Evolutionary conservation across 2,329 filamentous ascomycete genomes (phyloP).

Genomic region (Ophiocordyceps camponoti-rufipedis): DNA sequence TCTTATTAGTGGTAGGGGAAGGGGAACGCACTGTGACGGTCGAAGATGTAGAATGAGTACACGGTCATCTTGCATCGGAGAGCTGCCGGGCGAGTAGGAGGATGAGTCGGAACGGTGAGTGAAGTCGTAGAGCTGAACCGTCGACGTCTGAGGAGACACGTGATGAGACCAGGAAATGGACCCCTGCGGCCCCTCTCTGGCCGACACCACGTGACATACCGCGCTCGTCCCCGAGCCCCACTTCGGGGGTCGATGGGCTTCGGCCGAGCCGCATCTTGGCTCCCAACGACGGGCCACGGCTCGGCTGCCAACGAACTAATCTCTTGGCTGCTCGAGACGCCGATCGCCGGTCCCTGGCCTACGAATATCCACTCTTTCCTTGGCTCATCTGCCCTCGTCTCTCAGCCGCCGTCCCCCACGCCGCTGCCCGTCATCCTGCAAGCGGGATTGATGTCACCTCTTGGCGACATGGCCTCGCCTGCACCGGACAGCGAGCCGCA

Average conservation of each 20-base stretch:
- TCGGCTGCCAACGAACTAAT: neutral
- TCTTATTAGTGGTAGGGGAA: neutral
- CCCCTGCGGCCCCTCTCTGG: neutral
- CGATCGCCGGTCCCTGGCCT: too few relatives aligned
- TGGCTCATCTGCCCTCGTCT: too few relatives aligned
- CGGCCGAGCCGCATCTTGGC: neutral
- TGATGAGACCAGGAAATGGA: neutral
- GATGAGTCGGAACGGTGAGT: neutral
- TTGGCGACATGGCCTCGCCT: neutral
- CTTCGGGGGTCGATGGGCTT: neutral
- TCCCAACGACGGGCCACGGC: neutral
- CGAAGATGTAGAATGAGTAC: conserved; percentile 98
- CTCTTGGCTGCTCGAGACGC: neutral
- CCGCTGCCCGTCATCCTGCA: too few relatives aligned
- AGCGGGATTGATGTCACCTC: neutral
- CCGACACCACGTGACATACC: neutral
- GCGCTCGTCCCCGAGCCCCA: neutral
- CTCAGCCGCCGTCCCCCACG: too few relatives aligned
- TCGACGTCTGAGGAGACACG: neutral
- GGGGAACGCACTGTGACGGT: conserved; percentile 66
- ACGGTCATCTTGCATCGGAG: conserved; percentile 48
- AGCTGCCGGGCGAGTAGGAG: neutral
- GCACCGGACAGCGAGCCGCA: neutral
- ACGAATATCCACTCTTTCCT: too few relatives aligned
- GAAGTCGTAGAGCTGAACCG: too few relatives aligned